Evolutionary conservation across 176 grass and related monocot genomes (phyloP).

Genomic region (Cocos nucifera): DNA sequence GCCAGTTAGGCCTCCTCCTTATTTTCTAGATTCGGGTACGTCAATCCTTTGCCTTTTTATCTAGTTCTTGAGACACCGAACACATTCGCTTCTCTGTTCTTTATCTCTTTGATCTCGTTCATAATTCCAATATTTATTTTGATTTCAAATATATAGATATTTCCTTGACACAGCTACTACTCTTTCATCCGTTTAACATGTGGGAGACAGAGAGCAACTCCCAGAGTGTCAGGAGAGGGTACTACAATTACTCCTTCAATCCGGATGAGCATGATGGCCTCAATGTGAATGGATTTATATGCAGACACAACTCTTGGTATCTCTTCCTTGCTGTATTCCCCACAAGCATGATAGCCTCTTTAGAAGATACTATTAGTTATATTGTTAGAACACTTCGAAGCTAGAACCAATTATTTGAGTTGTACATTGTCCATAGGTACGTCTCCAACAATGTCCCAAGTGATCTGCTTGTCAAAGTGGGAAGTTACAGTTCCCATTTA

Average conservation of each 20-base stretch:
- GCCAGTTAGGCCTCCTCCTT: too few relatives aligned
- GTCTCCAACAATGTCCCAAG: constrained; percentile 89
- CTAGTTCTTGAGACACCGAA: too few relatives aligned
- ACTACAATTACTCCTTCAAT: constrained; percentile 38
- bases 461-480: constrained; percentile 80
- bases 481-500: constrained; percentile 74
- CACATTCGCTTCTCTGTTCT: too few relatives aligned
- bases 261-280: constrained; percentile 44
- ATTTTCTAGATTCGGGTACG: too few relatives aligned
- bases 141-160: too few relatives aligned
- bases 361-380: too few relatives aligned
- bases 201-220: constrained; percentile 70
- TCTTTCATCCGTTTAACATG: constrained; percentile 22
- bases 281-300: constrained; percentile 58
- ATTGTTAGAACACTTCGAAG: not conserved
- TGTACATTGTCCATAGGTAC: constrained; percentile 33
- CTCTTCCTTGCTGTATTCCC: not conserved
- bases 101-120: too few relatives aligned
- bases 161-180: too few relatives aligned
- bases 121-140: too few relatives aligned
- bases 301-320: constrained; percentile 82
- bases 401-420: too few relatives aligned
- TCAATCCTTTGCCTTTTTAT: too few relatives aligned
- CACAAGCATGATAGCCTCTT: too few relatives aligned
- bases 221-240: constrained; percentile 29